These are phyloP conservation scores for Turritis glabra DNA, from an alignment of 345 rosid genomes.

Conservation along the genomic window DNA sequence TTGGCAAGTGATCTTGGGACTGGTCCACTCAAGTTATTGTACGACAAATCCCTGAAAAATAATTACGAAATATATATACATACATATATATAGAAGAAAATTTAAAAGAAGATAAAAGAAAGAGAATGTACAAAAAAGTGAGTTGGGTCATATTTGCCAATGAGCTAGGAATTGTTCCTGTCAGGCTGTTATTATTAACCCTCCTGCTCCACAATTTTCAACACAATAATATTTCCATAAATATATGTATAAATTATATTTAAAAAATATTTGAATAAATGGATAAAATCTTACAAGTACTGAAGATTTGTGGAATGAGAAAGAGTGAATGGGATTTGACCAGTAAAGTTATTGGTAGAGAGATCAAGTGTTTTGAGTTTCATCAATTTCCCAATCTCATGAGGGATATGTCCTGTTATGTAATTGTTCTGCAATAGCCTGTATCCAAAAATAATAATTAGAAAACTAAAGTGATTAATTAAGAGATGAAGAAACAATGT, in stretches of 20 bases:
- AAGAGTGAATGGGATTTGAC: constrained; percentile 63
- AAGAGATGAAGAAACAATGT: constrained; percentile 3
- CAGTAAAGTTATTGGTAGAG: constrained; percentile 67
- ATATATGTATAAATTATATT: neutral
- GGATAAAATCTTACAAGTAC: constrained; percentile 59
- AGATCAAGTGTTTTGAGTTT: constrained; percentile 85
- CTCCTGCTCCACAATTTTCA: constrained; percentile 57
- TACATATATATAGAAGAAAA: neutral
- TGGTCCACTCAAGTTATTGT: constrained; percentile 63
- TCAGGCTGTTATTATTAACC: constrained; percentile 72
- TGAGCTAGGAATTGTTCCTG: constrained; percentile 70
- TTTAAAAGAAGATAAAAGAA: neutral
- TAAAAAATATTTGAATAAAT: neutral
- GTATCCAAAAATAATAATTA: neutral
- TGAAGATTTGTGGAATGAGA: constrained; percentile 60
- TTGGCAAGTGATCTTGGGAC: constrained; percentile 51
- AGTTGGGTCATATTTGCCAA: constrained; percentile 80
- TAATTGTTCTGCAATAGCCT: constrained; percentile 82
- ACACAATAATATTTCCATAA: constrained; percentile 6
- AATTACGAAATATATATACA: constrained; percentile 11
- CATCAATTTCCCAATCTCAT: constrained; percentile 69
- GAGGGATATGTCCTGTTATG: constrained; percentile 72
- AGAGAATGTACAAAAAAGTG: constrained; percentile 66
- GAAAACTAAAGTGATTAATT: neutral
- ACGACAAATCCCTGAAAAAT: constrained; percentile 59